Evolutionary conservation across 1,139 yeast species (phyloP), one percentile per base, ranked within the genome.

Genomic region (Kodamaea plutei): DNA sequence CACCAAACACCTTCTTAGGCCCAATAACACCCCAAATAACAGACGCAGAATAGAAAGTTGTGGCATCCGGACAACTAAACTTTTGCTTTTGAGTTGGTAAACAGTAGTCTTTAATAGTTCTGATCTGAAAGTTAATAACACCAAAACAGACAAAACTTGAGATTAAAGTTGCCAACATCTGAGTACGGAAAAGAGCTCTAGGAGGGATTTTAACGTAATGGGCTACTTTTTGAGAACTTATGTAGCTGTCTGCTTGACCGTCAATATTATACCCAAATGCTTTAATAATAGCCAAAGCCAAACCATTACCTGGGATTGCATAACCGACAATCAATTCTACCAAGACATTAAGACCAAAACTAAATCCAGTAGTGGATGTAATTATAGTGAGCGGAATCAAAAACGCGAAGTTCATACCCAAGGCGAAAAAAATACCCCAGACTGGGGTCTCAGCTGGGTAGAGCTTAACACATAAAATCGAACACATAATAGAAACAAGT

Each of bases 1-100:
- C 62, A 15, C 54, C 37, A 35, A 59, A 59, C 2, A 57, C 61
- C 34, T 52, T 57, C 15, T 52, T 49, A 0, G 64, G 64, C 2
- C 67, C 66, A 34, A 61, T 58, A 23, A 54, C 63, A 13, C 67
- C 66, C 50, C 58, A 61, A 36, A 57, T 54, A 20, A 61, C 46
- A 31, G 59, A 54, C 2, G 64, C 51, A 34, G 48, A 55, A 37
- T 54, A 61, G 34, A 49, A 60, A 0, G 61, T 54, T 18, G 50
- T 52, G 7, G 59, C 56, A 8, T 54, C 54, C 3, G 66, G 66
- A 37, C 67, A 61, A 10, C 54, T 46, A 26, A 61, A 45, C 36
- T 50, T 54, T 26, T 58, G 50, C 30, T 43, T 45, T 30, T 60
- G 61, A 26, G 40, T 42, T 3, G 52, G 45, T 24, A 45, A 48